These are phyloP conservation scores for Oenanthe javanica DNA, from an alignment of 140 eudicot genomes.

Conservation along the genomic window DNA sequence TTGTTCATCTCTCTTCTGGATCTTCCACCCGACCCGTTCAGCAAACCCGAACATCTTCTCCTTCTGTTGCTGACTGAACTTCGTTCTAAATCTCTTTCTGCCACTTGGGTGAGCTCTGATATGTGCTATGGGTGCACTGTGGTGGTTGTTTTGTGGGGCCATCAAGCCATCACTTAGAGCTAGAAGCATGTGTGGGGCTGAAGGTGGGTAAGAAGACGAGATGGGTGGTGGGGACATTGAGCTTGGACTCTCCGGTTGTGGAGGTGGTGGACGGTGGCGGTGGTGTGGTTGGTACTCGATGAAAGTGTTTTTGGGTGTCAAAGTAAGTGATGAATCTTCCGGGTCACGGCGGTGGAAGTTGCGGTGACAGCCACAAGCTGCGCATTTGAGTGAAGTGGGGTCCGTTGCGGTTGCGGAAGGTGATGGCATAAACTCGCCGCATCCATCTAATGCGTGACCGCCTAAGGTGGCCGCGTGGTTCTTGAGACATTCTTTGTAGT, in stretches of 20 bases:
- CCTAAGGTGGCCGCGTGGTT: conserved; percentile 89
- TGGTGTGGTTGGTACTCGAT: conserved; percentile 79
- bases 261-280: conserved; percentile 80
- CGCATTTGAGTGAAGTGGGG: conserved; percentile 84
- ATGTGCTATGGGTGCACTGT: conserved; percentile 3
- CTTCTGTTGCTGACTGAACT: conserved; percentile 64
- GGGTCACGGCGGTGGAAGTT: conserved; percentile 97
- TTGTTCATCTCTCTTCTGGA: conserved; percentile 65
- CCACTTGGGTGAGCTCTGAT: conserved; percentile 36
- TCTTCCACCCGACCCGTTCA: conserved; percentile 79
- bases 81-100: conserved; percentile 61
- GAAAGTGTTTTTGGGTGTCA: conserved; percentile 24
- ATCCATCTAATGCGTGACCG: conserved; percentile 84
- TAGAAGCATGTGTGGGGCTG: conserved; percentile 82
- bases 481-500: conserved; percentile 67
- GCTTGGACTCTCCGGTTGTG: conserved; percentile 39
- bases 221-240: conserved; percentile 82
- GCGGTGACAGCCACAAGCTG: conserved; percentile 92
- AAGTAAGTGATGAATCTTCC: conserved; percentile 31
- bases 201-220: conserved; percentile 71
- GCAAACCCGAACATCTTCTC: conserved; percentile 73
- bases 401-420: conserved; percentile 43
- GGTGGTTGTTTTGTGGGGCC: conserved; percentile 25
- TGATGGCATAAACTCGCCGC: conserved; percentile 88
- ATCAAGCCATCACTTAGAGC: conserved; percentile 62